Base-by-base conservation (phyloP, 305 asterid species). In the Fraxinus paxiana region DNA sequence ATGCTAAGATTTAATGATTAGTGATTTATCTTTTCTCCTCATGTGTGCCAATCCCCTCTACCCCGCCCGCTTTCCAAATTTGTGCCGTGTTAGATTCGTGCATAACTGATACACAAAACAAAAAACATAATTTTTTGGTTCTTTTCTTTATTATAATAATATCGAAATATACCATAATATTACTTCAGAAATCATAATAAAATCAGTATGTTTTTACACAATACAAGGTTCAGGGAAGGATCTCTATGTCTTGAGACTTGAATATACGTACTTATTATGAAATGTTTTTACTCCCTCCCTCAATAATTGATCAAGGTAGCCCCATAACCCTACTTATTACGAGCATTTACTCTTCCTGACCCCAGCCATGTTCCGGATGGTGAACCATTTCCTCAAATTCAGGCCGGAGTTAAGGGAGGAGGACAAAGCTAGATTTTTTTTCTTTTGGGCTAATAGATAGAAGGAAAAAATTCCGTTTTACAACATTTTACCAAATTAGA, bases 321-420 rank as follows among this genome's bases (percentile, higher is more conserved):
- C 82, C 84, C 84, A 77, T 79, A 56, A 76, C 84, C 82, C 80
- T 79, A 82, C 74, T 84, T 83, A 81, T 72, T 81, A 72, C 82
- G 6, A 13, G 4, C 82, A 56, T 59, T 67, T 80, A 74, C 85
- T 85, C 79, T 73, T 76, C 15, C 82, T 13, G 61, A 38, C 73
- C 77, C 54, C 5, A 51, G 51, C 75, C 85, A 63, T 38, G 70
- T 30, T 80, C 24, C 77, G 1, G 34, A n/a, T 31, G 34, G 7
- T 69, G 8, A 41, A 8, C 9, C 73, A 43, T 13, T 26, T 37
- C 83, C 12, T 46, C 56, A 46, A 13, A 46, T 13, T 46, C 56
- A 13, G 18, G 56, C 56, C 56, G 56, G 18, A 46, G 56, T 13
- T 3, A 46, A 46, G 56, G 56, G 56, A 13, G 1, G 56, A 46